These are phyloP conservation scores for Macrocybe sp. DNA, from an alignment of 1,284 basidiomycete genomes.

Conservation along the genomic window DNA sequence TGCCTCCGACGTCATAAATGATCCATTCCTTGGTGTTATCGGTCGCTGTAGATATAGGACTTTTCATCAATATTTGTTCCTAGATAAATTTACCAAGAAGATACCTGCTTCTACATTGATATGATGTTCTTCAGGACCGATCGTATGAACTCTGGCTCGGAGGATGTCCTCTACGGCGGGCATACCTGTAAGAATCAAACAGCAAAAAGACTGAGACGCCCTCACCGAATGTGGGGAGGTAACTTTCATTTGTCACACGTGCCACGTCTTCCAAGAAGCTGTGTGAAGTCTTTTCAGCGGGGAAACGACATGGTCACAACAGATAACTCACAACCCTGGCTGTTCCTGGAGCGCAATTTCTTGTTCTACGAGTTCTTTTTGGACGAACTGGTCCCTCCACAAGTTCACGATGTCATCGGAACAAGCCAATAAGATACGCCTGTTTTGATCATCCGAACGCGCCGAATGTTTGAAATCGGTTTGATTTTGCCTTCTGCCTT, in stretches of 20 bases:
- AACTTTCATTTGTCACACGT: conserved; percentile 46
- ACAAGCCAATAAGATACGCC: conserved; percentile 48
- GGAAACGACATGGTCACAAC: not conserved
- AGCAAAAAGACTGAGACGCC: not conserved
- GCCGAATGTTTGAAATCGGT: conserved; percentile 14
- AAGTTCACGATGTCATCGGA: conserved; percentile 48
- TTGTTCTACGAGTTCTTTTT: conserved; percentile 32
- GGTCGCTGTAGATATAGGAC: conserved; percentile 15
- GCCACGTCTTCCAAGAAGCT: conserved; percentile 55
- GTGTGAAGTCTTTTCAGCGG: conserved; percentile 4
- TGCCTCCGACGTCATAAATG: conserved; percentile 60
- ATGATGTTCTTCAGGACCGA: conserved; percentile 59
- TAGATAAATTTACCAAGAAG: conserved; percentile 10
- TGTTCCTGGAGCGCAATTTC: conserved; percentile 47
- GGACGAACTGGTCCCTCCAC: conserved; percentile 43
- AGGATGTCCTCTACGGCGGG: conserved; percentile 49
- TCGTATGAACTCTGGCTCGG: conserved; percentile 57
- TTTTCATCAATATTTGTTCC: not conserved
- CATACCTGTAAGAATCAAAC: conserved; percentile 5
- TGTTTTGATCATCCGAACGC: conserved; percentile 34
- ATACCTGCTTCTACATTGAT: conserved; percentile 46
- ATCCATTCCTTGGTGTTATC: conserved; percentile 47
- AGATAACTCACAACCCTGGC: conserved; percentile 49
- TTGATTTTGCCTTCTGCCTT: conserved; percentile 22
- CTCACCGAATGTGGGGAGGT: conserved; percentile 47